Evolutionary conservation across 2,329 filamentous ascomycete genomes (phyloP).

Genomic region (Fusarium floridanum): DNA sequence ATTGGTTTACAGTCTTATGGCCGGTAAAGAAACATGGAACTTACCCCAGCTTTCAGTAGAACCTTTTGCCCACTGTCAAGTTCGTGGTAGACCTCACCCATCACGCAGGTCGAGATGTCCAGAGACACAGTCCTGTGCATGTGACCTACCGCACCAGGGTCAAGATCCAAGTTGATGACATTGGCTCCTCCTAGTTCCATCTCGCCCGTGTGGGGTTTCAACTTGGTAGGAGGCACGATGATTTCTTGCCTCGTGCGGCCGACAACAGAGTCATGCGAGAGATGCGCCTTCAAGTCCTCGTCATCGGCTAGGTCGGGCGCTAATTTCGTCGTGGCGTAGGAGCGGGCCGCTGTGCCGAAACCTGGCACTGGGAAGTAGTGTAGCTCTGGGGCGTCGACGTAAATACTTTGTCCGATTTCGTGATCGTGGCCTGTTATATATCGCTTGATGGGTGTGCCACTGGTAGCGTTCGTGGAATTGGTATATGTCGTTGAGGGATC

Average conservation of each 20-base stretch:
- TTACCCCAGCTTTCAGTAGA: slow-evolving; percentile 15
- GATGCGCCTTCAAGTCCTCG: slow-evolving; percentile 9
- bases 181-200: slow-evolving; percentile 15
- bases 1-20: background rate
- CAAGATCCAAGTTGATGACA: slow-evolving; percentile 18
- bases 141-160: slow-evolving; percentile 16
- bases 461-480: background rate
- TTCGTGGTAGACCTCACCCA: slow-evolving; percentile 22
- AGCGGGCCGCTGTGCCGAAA: slow-evolving; percentile 15
- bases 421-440: slow-evolving; percentile 16
- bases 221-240: slow-evolving; percentile 1
- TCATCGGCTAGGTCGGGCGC: slow-evolving; percentile 4
- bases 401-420: slow-evolving; percentile 6
- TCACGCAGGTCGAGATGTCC: slow-evolving; percentile 20
- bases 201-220: slow-evolving; percentile 2
- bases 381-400: slow-evolving; percentile 4
- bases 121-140: slow-evolving; percentile 19
- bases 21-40: background rate
- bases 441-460: background rate
- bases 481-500: background rate
- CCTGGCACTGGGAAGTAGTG: background rate
- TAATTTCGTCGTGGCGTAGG: slow-evolving; percentile 14
- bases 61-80: slow-evolving; percentile 20
- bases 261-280: slow-evolving; percentile 5
- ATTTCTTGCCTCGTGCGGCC: slow-evolving; percentile 4